Percentiles rank a stretch among this genome's conserved stretches.
These are phyloP conservation scores for Tremella mesenterica DNA, from an alignment of 768 basidiomycete genomes.

Conservation along the genomic window DNA sequence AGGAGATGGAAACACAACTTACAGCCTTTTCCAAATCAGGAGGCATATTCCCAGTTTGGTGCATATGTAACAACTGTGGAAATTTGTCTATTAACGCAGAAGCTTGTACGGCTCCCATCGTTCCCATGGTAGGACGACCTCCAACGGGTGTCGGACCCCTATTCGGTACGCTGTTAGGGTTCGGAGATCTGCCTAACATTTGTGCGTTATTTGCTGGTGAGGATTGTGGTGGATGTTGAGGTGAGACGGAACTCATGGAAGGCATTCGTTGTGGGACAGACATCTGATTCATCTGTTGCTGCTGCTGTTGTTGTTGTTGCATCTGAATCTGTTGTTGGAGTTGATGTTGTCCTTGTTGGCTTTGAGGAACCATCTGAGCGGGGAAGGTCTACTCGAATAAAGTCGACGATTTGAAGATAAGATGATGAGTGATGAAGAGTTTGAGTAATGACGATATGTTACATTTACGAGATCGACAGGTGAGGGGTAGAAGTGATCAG, in stretches of 20 bases:
- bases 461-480: no score
- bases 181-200: background rate
- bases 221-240: conserved; percentile 2
- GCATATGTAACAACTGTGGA: conserved; percentile 25
- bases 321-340: conserved; percentile 6
- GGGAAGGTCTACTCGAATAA: no score
- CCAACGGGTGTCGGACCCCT: background rate
- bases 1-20: conserved; percentile 2
- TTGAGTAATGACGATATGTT: no score
- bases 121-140: background rate
- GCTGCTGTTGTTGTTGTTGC: conserved; percentile 1
- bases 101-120: conserved; percentile 2
- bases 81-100: conserved; percentile 27
- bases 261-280: conserved; percentile 5
- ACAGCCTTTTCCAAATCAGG: conserved; percentile 30
- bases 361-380: no score
- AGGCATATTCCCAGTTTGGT: conserved; percentile 16
- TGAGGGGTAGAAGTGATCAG: no score
- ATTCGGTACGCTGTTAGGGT: background rate
- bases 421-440: no score
- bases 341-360: conserved; percentile 7
- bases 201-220: background rate
- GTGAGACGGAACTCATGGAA: background rate
- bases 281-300: conserved; percentile 1
- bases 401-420: no score